Percentiles rank a stretch among this genome's conserved stretches.
Evolutionary conservation across 2,329 filamentous ascomycete species (phyloP).

Genomic region (Botrytis byssoidea): DNA sequence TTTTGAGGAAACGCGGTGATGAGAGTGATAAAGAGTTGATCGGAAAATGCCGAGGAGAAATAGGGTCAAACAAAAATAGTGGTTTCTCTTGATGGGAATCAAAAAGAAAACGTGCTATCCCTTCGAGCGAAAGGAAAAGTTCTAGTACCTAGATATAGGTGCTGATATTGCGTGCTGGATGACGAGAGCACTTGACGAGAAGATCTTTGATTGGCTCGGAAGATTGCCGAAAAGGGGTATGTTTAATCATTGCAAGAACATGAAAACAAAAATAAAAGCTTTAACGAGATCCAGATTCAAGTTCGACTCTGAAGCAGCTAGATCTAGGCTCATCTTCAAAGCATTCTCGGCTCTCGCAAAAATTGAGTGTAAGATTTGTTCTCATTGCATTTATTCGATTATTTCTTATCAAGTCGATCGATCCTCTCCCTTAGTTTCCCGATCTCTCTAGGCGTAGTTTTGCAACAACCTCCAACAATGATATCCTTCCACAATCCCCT

Average conservation of each 20-base stretch:
- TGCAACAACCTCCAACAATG: constrained; percentile 48
- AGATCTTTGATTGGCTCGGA: neutral
- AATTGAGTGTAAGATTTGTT: neutral
- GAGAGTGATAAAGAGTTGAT: neutral
- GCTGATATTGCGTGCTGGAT: neutral
- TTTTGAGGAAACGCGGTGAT: neutral
- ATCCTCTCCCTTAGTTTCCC: constrained; percentile 33
- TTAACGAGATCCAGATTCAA: neutral
- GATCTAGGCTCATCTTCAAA: neutral
- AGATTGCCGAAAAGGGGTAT: neutral
- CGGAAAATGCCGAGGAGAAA: neutral
- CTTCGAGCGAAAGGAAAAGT: neutral
- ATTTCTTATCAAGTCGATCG: constrained; percentile 24
- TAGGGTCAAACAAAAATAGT: neutral
- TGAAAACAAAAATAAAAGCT: neutral
- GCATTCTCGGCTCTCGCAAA: neutral
- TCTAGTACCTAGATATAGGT: neutral
- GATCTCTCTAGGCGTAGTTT: constrained; percentile 41
- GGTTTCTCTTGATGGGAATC: neutral
- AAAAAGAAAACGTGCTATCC: neutral
- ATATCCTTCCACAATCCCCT: constrained; percentile 38
- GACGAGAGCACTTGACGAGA: neutral
- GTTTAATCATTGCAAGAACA: neutral
- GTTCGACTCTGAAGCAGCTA: neutral
- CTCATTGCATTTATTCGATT: neutral